These are phyloP conservation scores for Trichosporon sp. DNA, from an alignment of 1,284 basidiomycete species.

Conservation along the genomic window DNA sequence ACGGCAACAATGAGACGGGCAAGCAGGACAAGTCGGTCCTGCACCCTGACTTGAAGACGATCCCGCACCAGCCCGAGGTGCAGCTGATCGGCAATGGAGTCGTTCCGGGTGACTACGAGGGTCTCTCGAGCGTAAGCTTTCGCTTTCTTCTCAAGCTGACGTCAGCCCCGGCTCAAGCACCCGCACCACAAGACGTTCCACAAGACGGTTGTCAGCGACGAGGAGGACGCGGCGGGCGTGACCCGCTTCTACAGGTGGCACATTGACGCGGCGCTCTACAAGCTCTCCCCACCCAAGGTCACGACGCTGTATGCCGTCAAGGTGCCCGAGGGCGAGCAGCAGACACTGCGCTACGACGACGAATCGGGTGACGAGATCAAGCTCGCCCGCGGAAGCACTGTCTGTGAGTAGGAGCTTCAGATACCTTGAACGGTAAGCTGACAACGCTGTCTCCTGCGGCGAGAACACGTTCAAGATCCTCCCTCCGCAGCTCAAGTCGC, in stretches of 20 bases:
- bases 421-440: background rate
- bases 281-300: slow-evolving; percentile 80
- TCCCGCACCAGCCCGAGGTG: slow-evolving; percentile 79
- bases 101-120: slow-evolving; percentile 71
- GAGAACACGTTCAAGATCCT: slow-evolving; percentile 83
- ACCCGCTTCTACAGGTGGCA: slow-evolving; percentile 93
- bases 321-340: slow-evolving; percentile 69
- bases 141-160: background rate
- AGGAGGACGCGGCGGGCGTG: slow-evolving; percentile 72
- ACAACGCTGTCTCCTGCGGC: slow-evolving; percentile 61
- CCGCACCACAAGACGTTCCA: slow-evolving; percentile 83
- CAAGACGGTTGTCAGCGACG: slow-evolving; percentile 72
- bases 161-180: slow-evolving; percentile 63
- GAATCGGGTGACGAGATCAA: slow-evolving; percentile 78
- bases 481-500: slow-evolving; percentile 71
- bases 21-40: slow-evolving; percentile 72
- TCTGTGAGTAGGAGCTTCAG: slow-evolving; percentile 63
- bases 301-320: slow-evolving; percentile 82
- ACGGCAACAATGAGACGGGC: slow-evolving; percentile 80
- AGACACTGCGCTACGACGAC: slow-evolving; percentile 82
- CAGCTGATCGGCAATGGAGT: slow-evolving; percentile 80
- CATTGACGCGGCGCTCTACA: slow-evolving; percentile 90
- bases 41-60: slow-evolving; percentile 82
- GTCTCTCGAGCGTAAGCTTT: slow-evolving; percentile 65
- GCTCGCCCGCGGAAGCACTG: slow-evolving; percentile 84